Base-by-base conservation (phyloP, 225 moss, liverwort and hornwort species). In the Polytrichum commune region DNA sequence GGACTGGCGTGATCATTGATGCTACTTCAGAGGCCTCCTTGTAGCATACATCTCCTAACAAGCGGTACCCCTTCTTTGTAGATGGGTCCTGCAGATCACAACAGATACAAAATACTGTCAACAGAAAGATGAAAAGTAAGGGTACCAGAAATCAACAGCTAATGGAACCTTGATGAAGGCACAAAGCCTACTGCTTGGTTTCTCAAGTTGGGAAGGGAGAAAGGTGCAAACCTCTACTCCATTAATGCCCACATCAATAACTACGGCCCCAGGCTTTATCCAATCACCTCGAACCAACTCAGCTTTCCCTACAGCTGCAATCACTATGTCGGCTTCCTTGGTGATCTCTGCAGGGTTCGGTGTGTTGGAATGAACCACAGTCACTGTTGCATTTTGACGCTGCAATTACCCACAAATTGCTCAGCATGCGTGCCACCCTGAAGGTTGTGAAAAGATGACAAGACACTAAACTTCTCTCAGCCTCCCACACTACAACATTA, bases 161-260 rank as follows among this genome's bases (percentile, higher is more conserved):
- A 22, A 23, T 9, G 9, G 22, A 20, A 58, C n/a, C 57, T 22
- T n/a, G 0, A 58, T 20, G 58, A 58, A 58, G 22, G 7, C 24
- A 24, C 7, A 7, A 22, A 58, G 4, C 0, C 16, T 16, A 46
- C 4, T 58, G 0, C 0, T 58, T 7, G 7, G 0, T 20, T 20
- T 58, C 24, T 58, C 22, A 58, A n/a, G n/a, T 23, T 20, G 24
- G 58, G 13, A 74, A 6, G 64, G 54, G 60, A 64, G 71, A 29
- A 38, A 75, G 71, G 64, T 75, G 19, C 70, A 24, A 78, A 88
- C 94, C 76, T 95, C 91, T 23, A 98, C 87, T 70, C 91, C 76
- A 60, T 98, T 98, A 24, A 91, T 98, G 78, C 98, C 95, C 38
- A 98, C 98, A 69, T 98, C 98, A 60, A 98, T 89, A 10, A 98